A percentile compares a stretch with the other conserved stretches of the same genome.
Conservation (phyloP, 2,329 filamentous ascomycete genomes). For the Fusarium heterosporum region DNA sequence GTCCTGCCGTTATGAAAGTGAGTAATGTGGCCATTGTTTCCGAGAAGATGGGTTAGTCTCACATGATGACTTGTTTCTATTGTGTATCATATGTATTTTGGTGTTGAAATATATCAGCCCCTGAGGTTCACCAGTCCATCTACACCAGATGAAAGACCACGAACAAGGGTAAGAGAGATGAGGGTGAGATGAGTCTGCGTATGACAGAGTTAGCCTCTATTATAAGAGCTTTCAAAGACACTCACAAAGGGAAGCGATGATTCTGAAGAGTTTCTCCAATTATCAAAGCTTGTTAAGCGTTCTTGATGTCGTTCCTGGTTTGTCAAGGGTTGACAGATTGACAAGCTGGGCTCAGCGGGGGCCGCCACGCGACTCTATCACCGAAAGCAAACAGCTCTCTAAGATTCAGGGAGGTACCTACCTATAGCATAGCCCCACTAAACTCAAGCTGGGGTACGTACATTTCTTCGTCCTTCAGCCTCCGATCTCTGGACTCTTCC, state of each 20-base stretch:
- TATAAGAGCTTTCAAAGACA: not conserved
- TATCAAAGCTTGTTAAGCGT: not conserved
- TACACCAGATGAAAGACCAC: slow-evolving; percentile 36
- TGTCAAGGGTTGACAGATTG: slow-evolving; percentile 31
- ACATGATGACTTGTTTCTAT: slow-evolving; percentile 33
- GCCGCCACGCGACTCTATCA: slow-evolving; percentile 41
- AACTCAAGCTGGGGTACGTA: slow-evolving; percentile 39
- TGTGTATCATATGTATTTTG: slow-evolving; percentile 19
- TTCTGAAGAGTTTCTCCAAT: not conserved
- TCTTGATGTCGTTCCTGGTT: slow-evolving; percentile 2
- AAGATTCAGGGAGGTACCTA: slow-evolving; percentile 22
- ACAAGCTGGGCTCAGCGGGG: slow-evolving; percentile 26
- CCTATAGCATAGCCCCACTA: slow-evolving; percentile 40
- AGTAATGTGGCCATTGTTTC: not conserved
- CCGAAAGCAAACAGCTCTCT: slow-evolving; percentile 13
- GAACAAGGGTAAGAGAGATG: slow-evolving; percentile 33
- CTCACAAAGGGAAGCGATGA: slow-evolving; percentile 9
- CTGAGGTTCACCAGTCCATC: slow-evolving; percentile 42
- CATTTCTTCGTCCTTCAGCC: slow-evolving; percentile 30
- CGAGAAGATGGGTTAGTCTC: not conserved
- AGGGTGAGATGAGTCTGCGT: slow-evolving; percentile 27
- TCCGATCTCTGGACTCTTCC: slow-evolving; percentile 25
- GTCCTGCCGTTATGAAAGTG: slow-evolving; percentile 69
- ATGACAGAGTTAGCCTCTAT: slow-evolving; percentile 1
- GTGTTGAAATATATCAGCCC: slow-evolving; percentile 26